These are phyloP conservation scores for Vicia sativa DNA, from an alignment of 306 rosid genomes.

Conservation along the genomic window DNA sequence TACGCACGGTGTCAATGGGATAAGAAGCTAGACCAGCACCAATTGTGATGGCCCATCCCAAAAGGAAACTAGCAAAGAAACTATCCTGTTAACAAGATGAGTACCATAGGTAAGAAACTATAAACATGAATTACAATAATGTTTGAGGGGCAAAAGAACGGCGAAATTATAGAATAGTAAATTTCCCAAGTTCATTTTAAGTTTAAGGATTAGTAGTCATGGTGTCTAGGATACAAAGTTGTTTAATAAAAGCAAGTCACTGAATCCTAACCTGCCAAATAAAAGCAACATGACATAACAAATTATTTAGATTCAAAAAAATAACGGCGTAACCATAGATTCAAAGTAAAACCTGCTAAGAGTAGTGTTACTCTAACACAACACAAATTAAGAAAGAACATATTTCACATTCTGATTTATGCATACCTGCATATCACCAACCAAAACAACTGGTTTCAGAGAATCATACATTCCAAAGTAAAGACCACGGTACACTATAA, in stretches of 20 bases:
- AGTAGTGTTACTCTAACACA: not conserved
- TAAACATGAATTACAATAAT: not conserved
- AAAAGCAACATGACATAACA: not conserved
- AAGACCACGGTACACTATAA: slow-evolving; percentile 88
- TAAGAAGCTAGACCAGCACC: slow-evolving; percentile 90
- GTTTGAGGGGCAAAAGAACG: not conserved
- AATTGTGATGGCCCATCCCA: slow-evolving; percentile 89
- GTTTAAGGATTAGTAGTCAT: slow-evolving; percentile 10
- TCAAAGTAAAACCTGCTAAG: not conserved
- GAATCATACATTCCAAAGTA: slow-evolving; percentile 94
- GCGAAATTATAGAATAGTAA: not conserved
- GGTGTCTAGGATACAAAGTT: not conserved
- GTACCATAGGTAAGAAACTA: slow-evolving; percentile 30
- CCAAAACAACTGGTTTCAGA: slow-evolving; percentile 78
- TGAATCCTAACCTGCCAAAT: not conserved
- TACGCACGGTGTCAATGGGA: slow-evolving; percentile 84
- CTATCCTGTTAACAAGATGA: slow-evolving; percentile 66
- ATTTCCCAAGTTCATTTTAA: slow-evolving; percentile 1
- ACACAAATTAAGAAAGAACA: not conserved
- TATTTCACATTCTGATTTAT: slow-evolving; percentile 4
- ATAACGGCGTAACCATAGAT: not conserved
- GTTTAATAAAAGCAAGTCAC: no score
- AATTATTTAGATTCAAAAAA: slow-evolving; percentile 3
- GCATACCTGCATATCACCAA: slow-evolving; percentile 73
- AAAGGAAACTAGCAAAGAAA: slow-evolving; percentile 83